Evolutionary conservation across 2,329 filamentous ascomycete genomes (phyloP).

Genomic region (Phaeosphaeriaceae sp.): DNA sequence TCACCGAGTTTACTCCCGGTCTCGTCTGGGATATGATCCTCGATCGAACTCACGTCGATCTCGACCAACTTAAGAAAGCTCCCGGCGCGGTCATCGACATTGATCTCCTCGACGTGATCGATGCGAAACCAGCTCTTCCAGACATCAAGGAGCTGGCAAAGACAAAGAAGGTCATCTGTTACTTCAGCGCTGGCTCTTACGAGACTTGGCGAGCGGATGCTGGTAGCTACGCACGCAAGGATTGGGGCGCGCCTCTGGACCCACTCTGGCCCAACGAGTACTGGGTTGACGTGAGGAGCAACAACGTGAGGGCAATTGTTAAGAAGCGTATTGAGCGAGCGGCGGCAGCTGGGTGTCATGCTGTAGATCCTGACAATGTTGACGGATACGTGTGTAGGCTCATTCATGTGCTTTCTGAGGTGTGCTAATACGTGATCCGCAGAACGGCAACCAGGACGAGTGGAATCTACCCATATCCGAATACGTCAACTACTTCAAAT

Average conservation of each 20-base stretch:
- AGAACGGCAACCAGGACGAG: constrained; percentile 62
- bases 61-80: neutral
- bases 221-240: constrained; percentile 41
- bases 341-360: constrained; percentile 67
- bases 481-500: constrained; percentile 65
- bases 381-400: constrained; percentile 63
- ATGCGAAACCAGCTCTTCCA: neutral
- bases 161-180: constrained; percentile 70
- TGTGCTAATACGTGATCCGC: neutral
- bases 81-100: neutral
- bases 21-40: neutral
- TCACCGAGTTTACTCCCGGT: neutral
- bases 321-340: constrained; percentile 64
- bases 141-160: constrained; percentile 54
- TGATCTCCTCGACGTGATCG: neutral
- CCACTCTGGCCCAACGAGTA: constrained; percentile 53
- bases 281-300: constrained; percentile 68
- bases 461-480: constrained; percentile 61
- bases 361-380: constrained; percentile 73
- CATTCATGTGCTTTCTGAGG: neutral
- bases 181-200: constrained; percentile 74
- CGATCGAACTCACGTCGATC: neutral
- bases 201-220: constrained; percentile 67
- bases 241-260: constrained; percentile 38
- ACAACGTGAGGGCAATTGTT: constrained; percentile 69